A percentile compares a stretch with the other conserved stretches of the same genome.
Evolutionary conservation across 2,329 filamentous ascomycete genomes (phyloP).

Genomic region (Phialophora macrospora): DNA sequence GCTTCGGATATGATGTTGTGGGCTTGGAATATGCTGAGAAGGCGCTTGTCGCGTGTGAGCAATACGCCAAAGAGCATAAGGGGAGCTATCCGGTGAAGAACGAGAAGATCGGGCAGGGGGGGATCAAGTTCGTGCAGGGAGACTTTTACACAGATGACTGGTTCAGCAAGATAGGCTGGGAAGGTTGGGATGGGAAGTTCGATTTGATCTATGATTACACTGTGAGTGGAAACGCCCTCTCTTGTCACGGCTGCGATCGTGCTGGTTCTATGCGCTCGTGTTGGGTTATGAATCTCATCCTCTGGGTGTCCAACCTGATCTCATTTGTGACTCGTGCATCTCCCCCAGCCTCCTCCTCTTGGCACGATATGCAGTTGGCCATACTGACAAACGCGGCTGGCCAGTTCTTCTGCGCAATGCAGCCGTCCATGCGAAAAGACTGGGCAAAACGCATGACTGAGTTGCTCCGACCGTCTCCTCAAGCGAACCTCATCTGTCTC

Average conservation of each 20-base stretch:
- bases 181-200: conserved; percentile 44
- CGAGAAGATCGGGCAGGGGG: conserved; percentile 45
- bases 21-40: conserved; percentile 71
- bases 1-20: conserved; percentile 75
- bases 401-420: conserved; percentile 67
- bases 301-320: conserved; percentile 4
- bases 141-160: conserved; percentile 54
- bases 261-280: too few relatives aligned
- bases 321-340: neutral
- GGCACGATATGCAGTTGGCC: neutral
- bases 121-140: conserved; percentile 49
- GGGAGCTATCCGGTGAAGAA: conserved; percentile 47
- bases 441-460: conserved; percentile 63
- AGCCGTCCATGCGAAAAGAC: conserved; percentile 58
- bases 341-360: neutral
- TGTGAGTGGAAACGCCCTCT: conserved; percentile 46
- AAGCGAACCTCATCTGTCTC: conserved; percentile 65
- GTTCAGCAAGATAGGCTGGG: conserved; percentile 39
- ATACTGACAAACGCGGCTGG: conserved; percentile 17
- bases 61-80: conserved; percentile 43
- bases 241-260: neutral
- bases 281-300: neutral
- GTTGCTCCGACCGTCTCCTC: conserved; percentile 55
- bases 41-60: conserved; percentile 50
- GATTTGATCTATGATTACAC: conserved; percentile 67